Conservation (phyloP, 805 yeast species). For the Myxozyma sirexii region DNA sequence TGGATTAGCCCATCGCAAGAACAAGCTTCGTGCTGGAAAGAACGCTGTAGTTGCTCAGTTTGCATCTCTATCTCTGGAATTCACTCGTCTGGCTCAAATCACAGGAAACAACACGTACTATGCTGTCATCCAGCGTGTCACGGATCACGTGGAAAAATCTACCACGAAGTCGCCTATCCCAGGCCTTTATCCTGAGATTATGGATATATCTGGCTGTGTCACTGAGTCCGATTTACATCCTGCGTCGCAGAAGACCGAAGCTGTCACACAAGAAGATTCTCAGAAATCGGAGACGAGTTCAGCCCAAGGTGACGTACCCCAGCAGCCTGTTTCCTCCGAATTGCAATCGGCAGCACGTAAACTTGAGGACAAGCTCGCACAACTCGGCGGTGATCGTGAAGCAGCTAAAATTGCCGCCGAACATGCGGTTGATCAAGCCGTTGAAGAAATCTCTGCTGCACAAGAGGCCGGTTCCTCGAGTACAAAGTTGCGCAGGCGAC, state of each 20-base stretch:
- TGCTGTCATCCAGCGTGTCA: conserved; percentile 52
- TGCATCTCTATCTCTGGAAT: conserved; percentile 56
- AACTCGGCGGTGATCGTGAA: neutral
- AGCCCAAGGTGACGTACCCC: neutral
- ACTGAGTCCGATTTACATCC: conserved; percentile 30
- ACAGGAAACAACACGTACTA: conserved; percentile 54
- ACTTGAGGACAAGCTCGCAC: conserved; percentile 7
- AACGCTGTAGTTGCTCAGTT: conserved; percentile 49
- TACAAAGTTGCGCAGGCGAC: neutral
- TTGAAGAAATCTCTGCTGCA: neutral
- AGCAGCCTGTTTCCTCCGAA: neutral
- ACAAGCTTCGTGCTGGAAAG: conserved; percentile 39
- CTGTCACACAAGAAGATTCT: no score
- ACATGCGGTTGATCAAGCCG: neutral
- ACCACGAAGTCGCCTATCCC: conserved; percentile 43
- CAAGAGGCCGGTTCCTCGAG: neutral
- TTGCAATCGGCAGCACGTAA: neutral
- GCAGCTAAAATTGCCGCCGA: conserved; percentile 1
- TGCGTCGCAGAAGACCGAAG: neutral
- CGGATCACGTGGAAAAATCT: conserved; percentile 46
- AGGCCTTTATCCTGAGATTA: conserved; percentile 49
- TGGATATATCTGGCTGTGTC: conserved; percentile 59
- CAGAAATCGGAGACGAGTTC: no score
- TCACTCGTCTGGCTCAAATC: conserved; percentile 55
- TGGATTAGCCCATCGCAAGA: conserved; percentile 37